phyloP scores from a whole-genome alignment of 2,329 filamentous ascomycete genomes.

The Rhexocercosporidium sp. region DNA sequence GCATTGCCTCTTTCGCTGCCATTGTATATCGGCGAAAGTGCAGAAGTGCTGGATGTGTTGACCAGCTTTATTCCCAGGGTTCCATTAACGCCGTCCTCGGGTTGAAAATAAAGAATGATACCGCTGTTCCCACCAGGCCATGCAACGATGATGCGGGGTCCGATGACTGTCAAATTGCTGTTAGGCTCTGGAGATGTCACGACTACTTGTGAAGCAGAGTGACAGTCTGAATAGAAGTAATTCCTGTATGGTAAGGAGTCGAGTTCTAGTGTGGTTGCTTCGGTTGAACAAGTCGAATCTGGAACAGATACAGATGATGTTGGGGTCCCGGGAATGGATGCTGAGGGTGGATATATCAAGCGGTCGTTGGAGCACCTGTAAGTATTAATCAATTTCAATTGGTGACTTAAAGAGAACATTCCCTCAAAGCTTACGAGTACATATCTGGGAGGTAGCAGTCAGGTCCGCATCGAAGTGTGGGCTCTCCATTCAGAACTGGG shows the following conservation, averaged over 20 bases:
- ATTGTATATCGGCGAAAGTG: slow-evolving; percentile 53
- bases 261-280: slow-evolving; percentile 27
- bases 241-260: slow-evolving; percentile 61
- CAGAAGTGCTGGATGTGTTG: slow-evolving; percentile 53
- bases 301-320: slow-evolving; percentile 20
- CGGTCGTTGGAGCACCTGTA: slow-evolving; percentile 29
- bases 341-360: slow-evolving; percentile 38
- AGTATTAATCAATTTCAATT: not conserved
- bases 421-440: slow-evolving; percentile 38
- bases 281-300: slow-evolving; percentile 15
- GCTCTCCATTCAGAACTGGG: slow-evolving; percentile 42
- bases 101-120: slow-evolving; percentile 59
- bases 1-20: slow-evolving; percentile 41
- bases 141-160: slow-evolving; percentile 63
- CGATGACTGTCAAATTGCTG: slow-evolving; percentile 59
- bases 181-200: slow-evolving; percentile 60
- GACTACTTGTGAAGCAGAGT: slow-evolving; percentile 62
- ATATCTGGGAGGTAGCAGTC: slow-evolving; percentile 45
- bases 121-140: slow-evolving; percentile 72
- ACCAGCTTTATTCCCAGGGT: slow-evolving; percentile 57
- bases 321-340: slow-evolving; percentile 5
- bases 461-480: slow-evolving; percentile 43
- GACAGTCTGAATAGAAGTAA: slow-evolving; percentile 70
- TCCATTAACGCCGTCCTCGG: slow-evolving; percentile 58
- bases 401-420: not conserved